phyloP scores from a whole-genome alignment of 805 yeast species.

The Wickerhamiella qilinensis region DNA sequence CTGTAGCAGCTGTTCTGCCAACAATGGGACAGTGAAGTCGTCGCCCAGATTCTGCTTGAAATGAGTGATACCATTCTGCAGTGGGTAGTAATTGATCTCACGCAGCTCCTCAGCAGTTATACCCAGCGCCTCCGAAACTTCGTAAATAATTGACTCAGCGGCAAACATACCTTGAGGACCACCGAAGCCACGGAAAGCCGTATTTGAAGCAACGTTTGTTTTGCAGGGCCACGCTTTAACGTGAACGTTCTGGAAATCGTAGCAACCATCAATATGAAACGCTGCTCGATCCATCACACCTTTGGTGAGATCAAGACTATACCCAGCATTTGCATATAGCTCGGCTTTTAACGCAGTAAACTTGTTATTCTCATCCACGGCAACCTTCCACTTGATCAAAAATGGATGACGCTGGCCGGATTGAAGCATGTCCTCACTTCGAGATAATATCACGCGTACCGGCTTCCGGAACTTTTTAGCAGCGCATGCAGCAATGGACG shows the following conservation, averaged over 20 bases:
- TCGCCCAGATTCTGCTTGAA: conserved; percentile 28
- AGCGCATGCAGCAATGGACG: conserved; percentile 27
- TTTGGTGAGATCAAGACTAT: conserved; percentile 32
- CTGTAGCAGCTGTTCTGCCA: conserved; percentile 24
- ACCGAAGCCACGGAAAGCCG: conserved; percentile 35
- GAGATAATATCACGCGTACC: conserved; percentile 26
- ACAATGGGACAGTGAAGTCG: conserved; percentile 26
- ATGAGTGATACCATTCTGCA: conserved; percentile 21
- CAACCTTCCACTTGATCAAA: conserved; percentile 28
- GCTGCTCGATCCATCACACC: conserved; percentile 35
- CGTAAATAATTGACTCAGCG: conserved; percentile 27
- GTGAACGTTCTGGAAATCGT: conserved; percentile 25
- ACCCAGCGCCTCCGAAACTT: conserved; percentile 26
- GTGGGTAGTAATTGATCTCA: conserved; percentile 23
- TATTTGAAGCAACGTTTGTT: conserved; percentile 32
- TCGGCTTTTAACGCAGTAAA: conserved; percentile 27
- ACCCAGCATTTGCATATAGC: conserved; percentile 32
- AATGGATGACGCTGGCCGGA: conserved; percentile 36
- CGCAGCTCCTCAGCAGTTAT: conserved; percentile 28
- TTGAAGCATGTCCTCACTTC: conserved; percentile 31
- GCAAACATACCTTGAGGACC: conserved; percentile 35
- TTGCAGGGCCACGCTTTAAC: conserved; percentile 27
- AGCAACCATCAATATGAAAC: conserved; percentile 29
- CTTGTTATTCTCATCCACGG: conserved; percentile 26
- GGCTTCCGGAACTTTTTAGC: conserved; percentile 30